Percentiles rank a stretch among this genome's conserved stretches.
These are phyloP conservation scores for Toxicodendron radicans DNA, from an alignment of 345 rosid genomes.

Conservation along the genomic window DNA sequence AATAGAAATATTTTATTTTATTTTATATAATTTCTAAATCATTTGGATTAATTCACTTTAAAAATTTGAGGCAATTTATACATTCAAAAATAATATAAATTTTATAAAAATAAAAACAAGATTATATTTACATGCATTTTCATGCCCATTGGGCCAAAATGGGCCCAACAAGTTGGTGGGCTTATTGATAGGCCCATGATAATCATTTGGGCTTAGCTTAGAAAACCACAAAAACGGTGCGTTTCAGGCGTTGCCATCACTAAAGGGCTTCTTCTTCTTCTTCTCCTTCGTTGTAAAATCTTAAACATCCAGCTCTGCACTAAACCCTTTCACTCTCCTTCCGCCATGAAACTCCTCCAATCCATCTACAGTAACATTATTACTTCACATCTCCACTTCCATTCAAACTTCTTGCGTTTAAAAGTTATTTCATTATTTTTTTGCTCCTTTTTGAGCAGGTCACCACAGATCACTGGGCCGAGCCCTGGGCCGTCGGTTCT, in stretches of 20 bases:
- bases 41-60: no score
- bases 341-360: conserved; percentile 57
- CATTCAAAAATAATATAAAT: no score
- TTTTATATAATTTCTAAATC: no score
- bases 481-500: conserved; percentile 48
- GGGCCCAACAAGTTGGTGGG: no score
- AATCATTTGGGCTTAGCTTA: not conserved
- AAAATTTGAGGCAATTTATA: no score
- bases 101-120: no score
- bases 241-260: no score
- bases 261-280: not conserved
- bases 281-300: not conserved
- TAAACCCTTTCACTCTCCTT: not conserved
- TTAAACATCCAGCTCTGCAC: not conserved
- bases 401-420: not conserved
- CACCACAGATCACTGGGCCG: conserved; percentile 47
- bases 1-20: no score
- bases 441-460: conserved; percentile 27
- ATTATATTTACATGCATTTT: no score
- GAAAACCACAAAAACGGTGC: no score
- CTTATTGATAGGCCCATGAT: no score
- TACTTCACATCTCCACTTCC: not conserved
- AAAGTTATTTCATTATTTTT: not conserved
- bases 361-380: conserved; percentile 33
- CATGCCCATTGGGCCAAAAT: no score